Evolutionary conservation across 208 protist genomes (phyloP).

Genomic region (Giardia duodenalis): DNA sequence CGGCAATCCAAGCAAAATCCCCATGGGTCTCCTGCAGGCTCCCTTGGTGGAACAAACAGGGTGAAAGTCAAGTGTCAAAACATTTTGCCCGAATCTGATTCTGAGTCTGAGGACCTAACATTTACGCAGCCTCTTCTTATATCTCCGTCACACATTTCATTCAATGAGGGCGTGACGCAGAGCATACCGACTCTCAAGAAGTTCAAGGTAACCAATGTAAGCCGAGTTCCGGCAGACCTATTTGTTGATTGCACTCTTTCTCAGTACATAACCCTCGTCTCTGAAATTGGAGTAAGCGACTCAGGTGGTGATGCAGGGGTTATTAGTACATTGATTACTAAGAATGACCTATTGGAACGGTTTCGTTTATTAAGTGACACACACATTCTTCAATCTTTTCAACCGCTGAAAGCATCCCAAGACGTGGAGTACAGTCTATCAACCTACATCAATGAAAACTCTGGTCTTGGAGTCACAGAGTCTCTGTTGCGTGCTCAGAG

Average conservation of each 20-base stretch:
- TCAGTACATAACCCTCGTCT: background rate
- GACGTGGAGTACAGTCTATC: background rate
- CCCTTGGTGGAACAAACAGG: background rate
- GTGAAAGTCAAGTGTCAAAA: background rate
- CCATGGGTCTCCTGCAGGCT: background rate
- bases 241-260: conserved; percentile 11
- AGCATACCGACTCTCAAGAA: conserved; percentile 4
- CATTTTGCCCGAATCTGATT: background rate
- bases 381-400: background rate
- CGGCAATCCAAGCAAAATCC: background rate
- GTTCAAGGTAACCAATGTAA: background rate
- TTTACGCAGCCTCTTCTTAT: background rate
- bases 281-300: background rate
- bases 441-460: background rate
- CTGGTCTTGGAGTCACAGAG: background rate
- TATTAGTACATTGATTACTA: background rate
- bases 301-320: background rate
- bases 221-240: background rate
- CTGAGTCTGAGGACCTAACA: background rate
- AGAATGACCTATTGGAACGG: background rate
- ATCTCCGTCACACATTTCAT: background rate
- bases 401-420: background rate
- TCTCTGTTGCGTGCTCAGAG: background rate
- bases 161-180: background rate
- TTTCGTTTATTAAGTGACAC: background rate